These are phyloP conservation scores for Garcia nutans DNA, from an alignment of 345 rosid genomes.

Conservation along the genomic window DNA sequence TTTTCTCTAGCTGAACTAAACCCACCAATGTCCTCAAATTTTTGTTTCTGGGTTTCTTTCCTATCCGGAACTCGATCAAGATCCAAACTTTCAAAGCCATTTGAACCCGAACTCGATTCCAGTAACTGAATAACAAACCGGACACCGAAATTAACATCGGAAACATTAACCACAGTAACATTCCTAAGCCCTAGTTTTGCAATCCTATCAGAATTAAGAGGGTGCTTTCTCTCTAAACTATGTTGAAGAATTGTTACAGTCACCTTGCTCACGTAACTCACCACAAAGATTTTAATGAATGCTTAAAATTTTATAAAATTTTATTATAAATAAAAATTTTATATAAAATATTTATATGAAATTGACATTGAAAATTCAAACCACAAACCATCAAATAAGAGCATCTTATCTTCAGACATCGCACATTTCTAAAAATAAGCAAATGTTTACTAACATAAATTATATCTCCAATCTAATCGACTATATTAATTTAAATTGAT, in stretches of 20 bases:
- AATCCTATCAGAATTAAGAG: conserved; percentile 73
- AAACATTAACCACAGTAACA: conserved; percentile 49
- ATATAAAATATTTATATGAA: too few relatives aligned
- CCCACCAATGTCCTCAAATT: conserved; percentile 22
- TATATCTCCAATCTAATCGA: too few relatives aligned
- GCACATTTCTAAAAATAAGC: too few relatives aligned
- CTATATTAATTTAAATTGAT: too few relatives aligned
- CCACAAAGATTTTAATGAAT: too few relatives aligned
- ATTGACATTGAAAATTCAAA: too few relatives aligned
- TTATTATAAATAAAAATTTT: too few relatives aligned
- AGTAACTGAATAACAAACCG: conserved; percentile 45
- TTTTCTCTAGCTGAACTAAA: conserved; percentile 20
- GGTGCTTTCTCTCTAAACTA: conserved; percentile 68
- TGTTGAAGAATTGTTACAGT: conserved; percentile 78
- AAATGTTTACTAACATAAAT: too few relatives aligned
- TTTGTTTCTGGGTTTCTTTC: conserved; percentile 14
- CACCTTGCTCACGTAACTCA: too few relatives aligned
- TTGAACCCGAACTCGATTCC: conserved; percentile 20
- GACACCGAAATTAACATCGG: conserved; percentile 58
- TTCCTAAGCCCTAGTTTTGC: conserved; percentile 71
- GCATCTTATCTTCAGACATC: too few relatives aligned
- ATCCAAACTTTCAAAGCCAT: conserved; percentile 23
- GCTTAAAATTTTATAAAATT: too few relatives aligned
- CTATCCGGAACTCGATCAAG: conserved; percentile 14
- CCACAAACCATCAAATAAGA: too few relatives aligned